Base-by-base conservation (phyloP, 2,329 filamentous ascomycete genomes). In the Verticillium nonalfalfae region DNA sequence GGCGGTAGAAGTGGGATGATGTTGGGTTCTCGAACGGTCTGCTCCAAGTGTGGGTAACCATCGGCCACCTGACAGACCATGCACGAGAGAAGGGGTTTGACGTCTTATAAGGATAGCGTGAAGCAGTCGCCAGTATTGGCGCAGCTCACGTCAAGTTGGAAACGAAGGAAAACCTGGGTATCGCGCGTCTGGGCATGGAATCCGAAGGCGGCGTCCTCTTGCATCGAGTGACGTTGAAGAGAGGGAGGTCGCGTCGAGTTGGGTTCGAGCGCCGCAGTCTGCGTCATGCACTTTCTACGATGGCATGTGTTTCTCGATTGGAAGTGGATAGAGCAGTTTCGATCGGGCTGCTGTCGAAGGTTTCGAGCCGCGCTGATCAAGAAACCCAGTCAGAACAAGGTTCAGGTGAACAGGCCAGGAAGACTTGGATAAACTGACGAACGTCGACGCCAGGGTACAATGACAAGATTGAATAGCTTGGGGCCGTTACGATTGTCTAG, bases 31-130 rank as follows among this genome's bases (percentile, higher is more conserved):
- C 80, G 79, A 76, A 81, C 79, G 69, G 74, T 71, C 80, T 84
- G 82, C 78, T 84, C 80, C 76, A 80, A 76, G 79, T 86, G 86
- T 76, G 80, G 81, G 78, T 84, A 84, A 83, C 82, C 85, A 86
- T 89, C 85, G 79, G 87, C 86, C 85, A 88, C 87, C 81, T 85
- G 35, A 87, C 82, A 68, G 74, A 68, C 67, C 68, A 69, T 70
- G 65, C 73, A 75, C 59, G 62, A 63, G 61, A 59, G 57, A 40
- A 58, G 52, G 36, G 11, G 60, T 59, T 56, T 60, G 61, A 21
- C 62, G 59, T 58, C 61, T 66, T 60, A 63, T 62, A 60, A 65
- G 58, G 59, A 59, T 50, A 58, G 57, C 26, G 58, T 38, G 52
- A 14, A 58, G 59, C 36, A 57, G 33, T 54, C 56, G 58, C 58